phyloP scores from a whole-genome alignment of 1,139 yeast species.

The Diutina rugosa region DNA sequence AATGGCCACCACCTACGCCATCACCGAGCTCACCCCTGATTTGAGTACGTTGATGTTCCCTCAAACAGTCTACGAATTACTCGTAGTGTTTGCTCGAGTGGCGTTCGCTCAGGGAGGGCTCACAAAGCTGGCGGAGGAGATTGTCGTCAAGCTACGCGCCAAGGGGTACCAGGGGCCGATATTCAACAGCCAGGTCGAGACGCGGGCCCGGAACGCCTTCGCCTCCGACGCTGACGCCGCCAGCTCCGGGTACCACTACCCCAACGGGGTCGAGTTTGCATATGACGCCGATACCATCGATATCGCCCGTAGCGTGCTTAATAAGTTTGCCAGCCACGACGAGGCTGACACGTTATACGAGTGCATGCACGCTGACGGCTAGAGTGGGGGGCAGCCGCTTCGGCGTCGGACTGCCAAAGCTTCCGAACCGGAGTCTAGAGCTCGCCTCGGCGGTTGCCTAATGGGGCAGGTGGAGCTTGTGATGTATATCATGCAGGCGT shows the following conservation, averaged over 20 bases:
- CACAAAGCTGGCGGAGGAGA: constrained; percentile 19
- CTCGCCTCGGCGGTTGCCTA: not conserved
- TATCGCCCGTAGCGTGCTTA: constrained; percentile 59
- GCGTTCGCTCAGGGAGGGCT: constrained; percentile 39
- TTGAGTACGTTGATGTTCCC: constrained; percentile 22
- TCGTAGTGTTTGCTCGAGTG: constrained; percentile 41
- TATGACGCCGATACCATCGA: constrained; percentile 56
- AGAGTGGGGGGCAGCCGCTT: not conserved
- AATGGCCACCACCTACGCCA: constrained; percentile 19
- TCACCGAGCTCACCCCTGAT: constrained; percentile 19
- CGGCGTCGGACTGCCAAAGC: not conserved
- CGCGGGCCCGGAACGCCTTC: constrained; percentile 18
- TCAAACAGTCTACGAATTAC: constrained; percentile 33
- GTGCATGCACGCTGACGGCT: constrained; percentile 33
- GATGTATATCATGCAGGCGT: not conserved
- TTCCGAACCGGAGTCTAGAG: not conserved
- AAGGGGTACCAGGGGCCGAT: constrained; percentile 13
- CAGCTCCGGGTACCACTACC: not conserved
- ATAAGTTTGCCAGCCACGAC: constrained; percentile 56
- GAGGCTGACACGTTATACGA: constrained; percentile 68
- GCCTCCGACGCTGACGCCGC: not conserved
- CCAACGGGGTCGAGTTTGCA: not conserved
- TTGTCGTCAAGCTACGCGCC: constrained; percentile 17
- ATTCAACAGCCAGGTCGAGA: constrained; percentile 31
- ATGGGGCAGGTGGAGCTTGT: not conserved